These are phyloP conservation scores for Suhomyces bokatorum DNA, from an alignment of 1,139 yeast genomes.

Conservation along the genomic window DNA sequence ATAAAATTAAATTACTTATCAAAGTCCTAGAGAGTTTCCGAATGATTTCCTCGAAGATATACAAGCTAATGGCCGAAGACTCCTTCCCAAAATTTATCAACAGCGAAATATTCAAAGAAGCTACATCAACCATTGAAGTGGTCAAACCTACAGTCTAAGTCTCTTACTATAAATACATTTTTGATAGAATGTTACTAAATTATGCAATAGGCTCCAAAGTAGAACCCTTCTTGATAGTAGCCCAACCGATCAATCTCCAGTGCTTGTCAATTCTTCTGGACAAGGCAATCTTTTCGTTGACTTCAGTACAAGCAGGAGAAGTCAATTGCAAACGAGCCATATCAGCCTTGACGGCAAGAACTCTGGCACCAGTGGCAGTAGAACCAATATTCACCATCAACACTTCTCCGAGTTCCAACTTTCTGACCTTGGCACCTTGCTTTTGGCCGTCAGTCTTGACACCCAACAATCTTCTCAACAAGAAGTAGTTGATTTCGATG, in stretches of 20 bases:
- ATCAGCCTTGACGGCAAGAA: constrained; percentile 96
- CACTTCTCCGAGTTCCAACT: constrained; percentile 91
- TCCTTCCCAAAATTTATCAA: constrained; percentile 69
- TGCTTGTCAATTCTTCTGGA: constrained; percentile 99
- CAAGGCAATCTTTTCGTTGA: constrained; percentile 96
- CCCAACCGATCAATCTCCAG: constrained; percentile 99
- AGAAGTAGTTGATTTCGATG: constrained; percentile 94
- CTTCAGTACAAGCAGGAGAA: constrained; percentile 98
- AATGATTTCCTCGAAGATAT: constrained; percentile 48
- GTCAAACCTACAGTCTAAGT: constrained; percentile 1
- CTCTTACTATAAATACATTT: constrained; percentile 11
- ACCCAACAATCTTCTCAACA: constrained; percentile 94
- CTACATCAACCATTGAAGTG: constrained; percentile 16
- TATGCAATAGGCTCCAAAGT: constrained; percentile 68
- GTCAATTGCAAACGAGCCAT: constrained; percentile 98
- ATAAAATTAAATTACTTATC: not conserved
- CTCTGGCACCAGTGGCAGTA: constrained; percentile 99
- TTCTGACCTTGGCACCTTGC: constrained; percentile 91
- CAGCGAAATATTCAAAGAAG: constrained; percentile 24
- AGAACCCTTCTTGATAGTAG: constrained; percentile 94
- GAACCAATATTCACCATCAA: constrained; percentile 99
- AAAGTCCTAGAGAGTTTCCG: constrained; percentile 24
- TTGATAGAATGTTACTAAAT: constrained; percentile 9
- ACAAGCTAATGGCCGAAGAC: constrained; percentile 67
- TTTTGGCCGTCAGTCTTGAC: constrained; percentile 98